phyloP scores from a whole-genome alignment of 164 flowering plant species.

The Stephania japonica region DNA sequence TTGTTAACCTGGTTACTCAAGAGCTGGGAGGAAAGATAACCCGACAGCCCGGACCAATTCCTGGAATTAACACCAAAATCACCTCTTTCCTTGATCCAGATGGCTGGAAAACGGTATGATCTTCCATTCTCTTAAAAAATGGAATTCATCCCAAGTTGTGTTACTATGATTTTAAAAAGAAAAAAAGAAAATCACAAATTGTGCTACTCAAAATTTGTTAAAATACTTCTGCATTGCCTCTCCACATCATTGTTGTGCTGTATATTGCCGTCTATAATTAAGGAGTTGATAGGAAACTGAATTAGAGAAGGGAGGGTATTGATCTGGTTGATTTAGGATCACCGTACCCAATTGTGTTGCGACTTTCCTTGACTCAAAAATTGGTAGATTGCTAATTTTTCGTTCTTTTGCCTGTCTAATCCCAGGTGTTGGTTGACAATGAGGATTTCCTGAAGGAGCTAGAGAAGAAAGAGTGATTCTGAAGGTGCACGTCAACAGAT shows the following conservation, averaged over 20 bases:
- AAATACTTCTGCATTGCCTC: background rate
- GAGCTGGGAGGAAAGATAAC: slow-evolving; percentile 98
- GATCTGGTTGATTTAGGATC: background rate
- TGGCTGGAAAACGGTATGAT: slow-evolving; percentile 95
- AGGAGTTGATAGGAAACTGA: background rate
- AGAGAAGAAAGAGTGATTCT: slow-evolving; percentile 23
- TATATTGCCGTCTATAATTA: no score
- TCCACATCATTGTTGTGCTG: background rate
- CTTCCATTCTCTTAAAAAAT: background rate
- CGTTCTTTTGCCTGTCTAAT: background rate
- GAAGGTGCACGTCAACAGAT: background rate
- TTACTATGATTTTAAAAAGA: background rate
- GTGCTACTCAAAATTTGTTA: no score
- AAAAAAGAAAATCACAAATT: no score
- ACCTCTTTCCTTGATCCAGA: slow-evolving; percentile 90
- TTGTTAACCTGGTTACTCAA: slow-evolving; percentile 58
- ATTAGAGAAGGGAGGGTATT: background rate
- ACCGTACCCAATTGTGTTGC: background rate
- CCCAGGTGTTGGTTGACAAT: slow-evolving; percentile 78
- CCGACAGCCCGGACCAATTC: slow-evolving; percentile 84
- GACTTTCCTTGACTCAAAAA: background rate
- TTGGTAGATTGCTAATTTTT: slow-evolving; percentile 2
- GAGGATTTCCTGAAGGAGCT: slow-evolving; percentile 76
- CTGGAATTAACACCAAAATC: slow-evolving; percentile 90
- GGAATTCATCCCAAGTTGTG: background rate